phyloP scores from a whole-genome alignment of 2,329 filamentous ascomycete species.

The Chrysosporium keratinophilum region DNA sequence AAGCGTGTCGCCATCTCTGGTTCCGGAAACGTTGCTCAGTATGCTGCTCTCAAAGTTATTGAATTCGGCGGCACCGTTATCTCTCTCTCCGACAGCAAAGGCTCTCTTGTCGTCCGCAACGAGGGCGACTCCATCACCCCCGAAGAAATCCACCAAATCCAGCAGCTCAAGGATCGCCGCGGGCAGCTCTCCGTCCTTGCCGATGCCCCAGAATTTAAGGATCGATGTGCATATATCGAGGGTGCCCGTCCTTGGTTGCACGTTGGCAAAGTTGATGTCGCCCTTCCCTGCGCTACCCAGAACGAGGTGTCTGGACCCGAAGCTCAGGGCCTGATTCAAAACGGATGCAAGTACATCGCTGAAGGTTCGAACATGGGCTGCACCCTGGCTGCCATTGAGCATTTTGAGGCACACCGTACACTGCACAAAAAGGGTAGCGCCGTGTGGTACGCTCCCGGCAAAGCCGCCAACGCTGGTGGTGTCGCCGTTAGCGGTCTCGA shows the following conservation, averaged over 20 bases:
- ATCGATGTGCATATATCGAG: conserved; percentile 73
- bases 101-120: conserved; percentile 63
- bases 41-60: conserved; percentile 89
- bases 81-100: conserved; percentile 88
- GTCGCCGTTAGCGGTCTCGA: conserved; percentile 94
- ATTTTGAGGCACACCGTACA: conserved; percentile 62
- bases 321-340: conserved; percentile 66
- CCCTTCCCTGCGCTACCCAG: conserved; percentile 87
- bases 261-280: conserved; percentile 80
- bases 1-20: conserved; percentile 95
- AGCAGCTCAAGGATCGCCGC: conserved; percentile 74
- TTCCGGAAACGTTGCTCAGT: conserved; percentile 96
- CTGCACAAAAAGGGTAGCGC: conserved; percentile 48
- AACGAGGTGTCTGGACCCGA: conserved; percentile 94
- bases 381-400: conserved; percentile 86
- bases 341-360: conserved; percentile 74
- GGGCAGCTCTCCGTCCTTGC: conserved; percentile 67
- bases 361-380: conserved; percentile 99
- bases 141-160: conserved; percentile 69
- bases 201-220: conserved; percentile 43
- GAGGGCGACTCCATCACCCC: conserved; percentile 59
- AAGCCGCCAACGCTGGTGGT: conserved; percentile 95
- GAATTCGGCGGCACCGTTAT: conserved; percentile 89
- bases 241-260: conserved; percentile 86
- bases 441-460: conserved; percentile 94